phyloP scores from a whole-genome alignment of 805 yeast species.

The Candida qinlingensis region DNA sequence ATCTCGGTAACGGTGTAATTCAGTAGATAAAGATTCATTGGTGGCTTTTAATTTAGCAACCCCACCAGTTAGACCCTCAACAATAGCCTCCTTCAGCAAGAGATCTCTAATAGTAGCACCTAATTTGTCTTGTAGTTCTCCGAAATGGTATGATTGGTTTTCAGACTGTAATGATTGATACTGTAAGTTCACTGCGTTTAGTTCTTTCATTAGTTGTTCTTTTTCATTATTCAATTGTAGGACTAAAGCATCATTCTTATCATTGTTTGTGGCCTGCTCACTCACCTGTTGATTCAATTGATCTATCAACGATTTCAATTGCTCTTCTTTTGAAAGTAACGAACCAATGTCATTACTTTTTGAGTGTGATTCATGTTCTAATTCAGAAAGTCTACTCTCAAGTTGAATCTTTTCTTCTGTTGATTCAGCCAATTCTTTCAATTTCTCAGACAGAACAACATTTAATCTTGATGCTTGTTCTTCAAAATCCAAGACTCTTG shows the following conservation, averaged over 20 bases:
- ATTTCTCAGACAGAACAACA: conserved; percentile 3
- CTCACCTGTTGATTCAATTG: not conserved
- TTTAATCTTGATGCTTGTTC: conserved; percentile 13
- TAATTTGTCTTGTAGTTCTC: not conserved
- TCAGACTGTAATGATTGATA: not conserved
- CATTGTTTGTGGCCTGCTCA: not conserved
- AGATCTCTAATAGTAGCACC: conserved; percentile 1
- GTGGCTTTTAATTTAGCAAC: not conserved
- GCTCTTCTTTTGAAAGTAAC: not conserved
- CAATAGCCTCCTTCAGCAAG: conserved; percentile 6
- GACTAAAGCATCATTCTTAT: not conserved
- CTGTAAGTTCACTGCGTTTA: not conserved
- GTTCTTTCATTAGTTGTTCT: not conserved
- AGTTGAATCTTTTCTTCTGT: not conserved
- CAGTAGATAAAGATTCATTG: not conserved
- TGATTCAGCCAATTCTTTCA: conserved; percentile 12
- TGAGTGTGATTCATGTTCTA: not conserved
- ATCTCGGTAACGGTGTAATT: not conserved
- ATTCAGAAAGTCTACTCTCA: not conserved
- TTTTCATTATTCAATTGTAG: not conserved
- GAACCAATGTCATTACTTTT: not conserved
- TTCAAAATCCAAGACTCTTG: conserved; percentile 16
- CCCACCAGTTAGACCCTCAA: conserved; percentile 6
- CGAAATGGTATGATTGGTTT: not conserved
- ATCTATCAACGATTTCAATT: not conserved